Percentiles rank a stretch among this genome's conserved stretches.
phyloP scores from a whole-genome alignment of 163 green algal genomes.

The Smithsoniella earleae region DNA sequence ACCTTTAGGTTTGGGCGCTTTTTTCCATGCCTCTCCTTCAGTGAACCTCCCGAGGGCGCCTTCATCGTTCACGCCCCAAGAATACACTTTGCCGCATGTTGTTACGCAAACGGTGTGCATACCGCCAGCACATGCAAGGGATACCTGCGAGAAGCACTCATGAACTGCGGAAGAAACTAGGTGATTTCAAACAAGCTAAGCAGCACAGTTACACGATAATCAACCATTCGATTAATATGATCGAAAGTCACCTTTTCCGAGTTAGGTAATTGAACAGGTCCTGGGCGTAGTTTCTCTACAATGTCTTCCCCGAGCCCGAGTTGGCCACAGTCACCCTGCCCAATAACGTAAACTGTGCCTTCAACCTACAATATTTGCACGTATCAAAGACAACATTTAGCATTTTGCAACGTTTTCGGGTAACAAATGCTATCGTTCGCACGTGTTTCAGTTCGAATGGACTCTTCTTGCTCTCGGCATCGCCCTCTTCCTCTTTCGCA shows the following conservation, averaged over 20 bases:
- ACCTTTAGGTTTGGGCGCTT: background rate
- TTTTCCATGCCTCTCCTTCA: conserved; percentile 42
- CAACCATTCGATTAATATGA: no score
- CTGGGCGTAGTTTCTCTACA: background rate
- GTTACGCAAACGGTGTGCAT: conserved; percentile 80
- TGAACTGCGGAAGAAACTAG: no score
- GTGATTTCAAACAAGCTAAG: no score
- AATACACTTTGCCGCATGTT: conserved; percentile 53
- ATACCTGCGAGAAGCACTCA: background rate
- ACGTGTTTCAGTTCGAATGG: no score
- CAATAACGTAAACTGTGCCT: conserved; percentile 9
- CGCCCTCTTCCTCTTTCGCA: no score
- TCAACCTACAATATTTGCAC: conserved; percentile 20
- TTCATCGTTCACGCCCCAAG: conserved; percentile 89
- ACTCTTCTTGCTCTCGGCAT: no score
- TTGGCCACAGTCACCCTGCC: conserved; percentile 12
- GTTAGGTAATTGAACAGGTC: conserved; percentile 2
- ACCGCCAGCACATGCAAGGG: conserved; percentile 44
- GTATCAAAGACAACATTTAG: no score
- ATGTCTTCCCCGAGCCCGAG: conserved; percentile 18
- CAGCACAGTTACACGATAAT: no score
- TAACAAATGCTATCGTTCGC: no score
- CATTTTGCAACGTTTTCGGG: no score
- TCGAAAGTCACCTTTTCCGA: conserved; percentile 1
- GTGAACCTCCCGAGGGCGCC: conserved; percentile 69